Conservation (phyloP, 208 protist species). For the Strigomonas galati region DNA sequence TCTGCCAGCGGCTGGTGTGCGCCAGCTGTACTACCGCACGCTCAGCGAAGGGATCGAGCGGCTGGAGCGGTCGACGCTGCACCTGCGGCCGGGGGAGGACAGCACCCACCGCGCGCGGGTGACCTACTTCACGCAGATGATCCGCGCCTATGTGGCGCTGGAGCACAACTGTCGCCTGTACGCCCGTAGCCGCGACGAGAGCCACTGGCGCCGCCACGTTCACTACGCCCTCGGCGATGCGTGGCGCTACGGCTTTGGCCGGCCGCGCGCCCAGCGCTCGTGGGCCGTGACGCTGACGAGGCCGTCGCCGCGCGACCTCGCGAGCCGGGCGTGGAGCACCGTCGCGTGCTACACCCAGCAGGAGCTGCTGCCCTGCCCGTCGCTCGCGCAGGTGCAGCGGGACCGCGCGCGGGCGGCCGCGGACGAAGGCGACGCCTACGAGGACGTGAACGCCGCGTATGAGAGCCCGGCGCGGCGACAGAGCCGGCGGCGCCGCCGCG, state of each 20-base stretch:
- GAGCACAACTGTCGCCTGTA: constrained; percentile 52
- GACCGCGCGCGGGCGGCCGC: constrained; percentile 30
- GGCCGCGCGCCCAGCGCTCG: constrained; percentile 10
- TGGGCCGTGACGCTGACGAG: not conserved
- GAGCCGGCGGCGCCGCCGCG: constrained; percentile 20
- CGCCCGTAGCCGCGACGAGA: constrained; percentile 60
- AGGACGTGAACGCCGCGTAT: constrained; percentile 30
- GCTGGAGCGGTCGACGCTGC: constrained; percentile 55
- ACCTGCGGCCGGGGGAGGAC: constrained; percentile 26
- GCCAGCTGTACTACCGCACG: constrained; percentile 47
- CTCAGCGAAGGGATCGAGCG: constrained; percentile 68
- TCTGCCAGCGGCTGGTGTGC: constrained; percentile 27
- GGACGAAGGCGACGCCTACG: not conserved
- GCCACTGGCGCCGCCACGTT: constrained; percentile 36
- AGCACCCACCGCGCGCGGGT: constrained; percentile 25
- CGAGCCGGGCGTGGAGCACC: constrained; percentile 24
- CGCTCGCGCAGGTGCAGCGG: constrained; percentile 45
- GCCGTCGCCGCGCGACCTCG: constrained; percentile 13
- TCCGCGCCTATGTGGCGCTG: constrained; percentile 47
- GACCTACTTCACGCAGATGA: constrained; percentile 49
- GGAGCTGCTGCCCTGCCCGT: constrained; percentile 61
- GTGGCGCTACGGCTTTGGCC: constrained; percentile 43
- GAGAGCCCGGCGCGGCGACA: constrained; percentile 23
- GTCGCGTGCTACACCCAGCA: constrained; percentile 51
- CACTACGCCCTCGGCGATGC: constrained; percentile 47